Evolutionary conservation across 495 filamentous ascomycete species (phyloP).

Genomic region (Xanthoparmelia taractica): DNA sequence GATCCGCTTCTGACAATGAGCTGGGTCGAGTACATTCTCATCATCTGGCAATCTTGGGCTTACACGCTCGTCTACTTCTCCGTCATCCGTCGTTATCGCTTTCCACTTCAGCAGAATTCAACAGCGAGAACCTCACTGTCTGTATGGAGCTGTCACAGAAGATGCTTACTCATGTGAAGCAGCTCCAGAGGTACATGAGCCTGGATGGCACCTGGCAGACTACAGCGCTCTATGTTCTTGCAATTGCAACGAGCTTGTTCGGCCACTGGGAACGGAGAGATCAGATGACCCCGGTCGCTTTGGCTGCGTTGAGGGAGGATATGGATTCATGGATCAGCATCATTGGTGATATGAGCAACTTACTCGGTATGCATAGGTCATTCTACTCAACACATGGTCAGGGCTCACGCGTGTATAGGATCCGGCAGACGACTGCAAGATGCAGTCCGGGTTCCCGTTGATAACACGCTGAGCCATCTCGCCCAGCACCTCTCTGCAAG

Average conservation of each 20-base stretch:
- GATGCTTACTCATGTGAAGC: conserved; percentile 52
- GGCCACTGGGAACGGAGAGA: conserved; percentile 58
- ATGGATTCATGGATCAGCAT: conserved; percentile 63
- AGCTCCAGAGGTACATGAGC: conserved; percentile 53
- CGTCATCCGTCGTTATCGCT: conserved; percentile 66
- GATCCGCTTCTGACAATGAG: conserved; percentile 37
- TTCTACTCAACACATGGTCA: background rate
- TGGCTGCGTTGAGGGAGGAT: conserved; percentile 51
- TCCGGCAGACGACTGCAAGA: conserved; percentile 32
- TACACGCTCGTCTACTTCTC: conserved; percentile 46
- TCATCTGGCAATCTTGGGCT: conserved; percentile 40
- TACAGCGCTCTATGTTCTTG: conserved; percentile 60
- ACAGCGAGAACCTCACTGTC: conserved; percentile 56
- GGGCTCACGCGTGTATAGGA: conserved; percentile 30
- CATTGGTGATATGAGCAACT: conserved; percentile 53
- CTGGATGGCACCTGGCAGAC: conserved; percentile 81
- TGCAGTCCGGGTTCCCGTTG: conserved; percentile 29
- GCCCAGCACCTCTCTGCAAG: conserved; percentile 26
- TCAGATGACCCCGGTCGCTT: conserved; percentile 45
- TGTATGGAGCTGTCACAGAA: conserved; percentile 59
- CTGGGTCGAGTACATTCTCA: conserved; percentile 43
- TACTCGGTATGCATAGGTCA: conserved; percentile 47
- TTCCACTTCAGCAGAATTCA: conserved; percentile 51
- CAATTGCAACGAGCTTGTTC: conserved; percentile 65
- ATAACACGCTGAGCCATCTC: conserved; percentile 27